A percentile compares a stretch with the other conserved stretches of the same genome.
phyloP scores from a whole-genome alignment of 2,329 filamentous ascomycete species.

The Didymella exigua region DNA sequence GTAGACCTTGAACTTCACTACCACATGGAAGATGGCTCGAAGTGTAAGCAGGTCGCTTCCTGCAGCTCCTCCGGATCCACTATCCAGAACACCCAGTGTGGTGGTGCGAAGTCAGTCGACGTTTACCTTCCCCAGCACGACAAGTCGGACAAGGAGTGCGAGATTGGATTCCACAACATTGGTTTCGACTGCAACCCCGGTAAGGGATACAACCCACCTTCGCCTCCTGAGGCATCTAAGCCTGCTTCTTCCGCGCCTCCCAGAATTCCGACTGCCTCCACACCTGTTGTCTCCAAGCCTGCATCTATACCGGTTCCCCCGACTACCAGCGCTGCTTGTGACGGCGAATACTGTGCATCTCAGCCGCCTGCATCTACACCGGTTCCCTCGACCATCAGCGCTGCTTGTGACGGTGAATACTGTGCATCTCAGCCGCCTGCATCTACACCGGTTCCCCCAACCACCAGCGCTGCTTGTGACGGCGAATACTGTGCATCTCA shows the following conservation, averaged over 20 bases:
- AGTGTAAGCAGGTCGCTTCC: slow-evolving; percentile 74
- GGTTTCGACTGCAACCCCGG: slow-evolving; percentile 70
- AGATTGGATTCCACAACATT: slow-evolving; percentile 75
- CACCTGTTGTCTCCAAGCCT: too few species aligned
- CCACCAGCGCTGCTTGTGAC: slow-evolving; percentile 1
- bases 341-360: too few species aligned
- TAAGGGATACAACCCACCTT: slow-evolving; percentile 30
- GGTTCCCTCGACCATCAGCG: too few species aligned
- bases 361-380: too few species aligned
- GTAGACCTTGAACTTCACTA: slow-evolving; percentile 85
- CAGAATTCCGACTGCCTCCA: too few species aligned
- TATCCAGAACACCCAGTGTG: slow-evolving; percentile 86
- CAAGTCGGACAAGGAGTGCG: slow-evolving; percentile 63
- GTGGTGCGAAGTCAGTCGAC: slow-evolving; percentile 82
- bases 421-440: too few species aligned
- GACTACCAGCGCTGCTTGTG: too few species aligned
- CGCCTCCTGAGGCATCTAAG: slow-evolving; percentile 21
- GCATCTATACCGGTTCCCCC: too few species aligned
- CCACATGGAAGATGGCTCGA: slow-evolving; percentile 79
- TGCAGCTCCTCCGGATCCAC: slow-evolving; percentile 60
- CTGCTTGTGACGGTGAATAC: too few species aligned
- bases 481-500: not conserved
- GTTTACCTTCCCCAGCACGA: slow-evolving; percentile 62
- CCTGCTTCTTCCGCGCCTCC: slow-evolving; percentile 13
- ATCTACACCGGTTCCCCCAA: too few species aligned